Evolutionary conservation across 257 asterid species (phyloP).

Genomic region (Forsythia suspensa): DNA sequence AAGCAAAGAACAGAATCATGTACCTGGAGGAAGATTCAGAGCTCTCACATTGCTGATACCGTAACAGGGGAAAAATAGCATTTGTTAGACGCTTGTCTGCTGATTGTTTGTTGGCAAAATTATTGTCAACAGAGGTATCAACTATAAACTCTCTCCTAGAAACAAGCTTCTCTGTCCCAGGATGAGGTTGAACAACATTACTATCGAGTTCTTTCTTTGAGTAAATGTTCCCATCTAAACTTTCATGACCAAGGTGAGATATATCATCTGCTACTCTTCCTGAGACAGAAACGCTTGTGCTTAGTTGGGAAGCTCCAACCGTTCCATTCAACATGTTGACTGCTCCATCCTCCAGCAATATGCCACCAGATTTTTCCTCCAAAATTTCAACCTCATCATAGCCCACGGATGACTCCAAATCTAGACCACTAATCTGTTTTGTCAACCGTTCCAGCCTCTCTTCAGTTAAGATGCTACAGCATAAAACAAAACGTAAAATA

Average conservation of each 20-base stretch:
- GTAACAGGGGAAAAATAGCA: slow-evolving; percentile 57
- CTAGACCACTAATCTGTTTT: slow-evolving; percentile 65
- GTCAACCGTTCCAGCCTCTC: slow-evolving; percentile 90
- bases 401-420: slow-evolving; percentile 50
- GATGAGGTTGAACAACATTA: slow-evolving; percentile 34
- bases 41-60: slow-evolving; percentile 75
- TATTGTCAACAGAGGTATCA: slow-evolving; percentile 36
- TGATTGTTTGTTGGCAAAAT: slow-evolving; percentile 40
- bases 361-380: slow-evolving; percentile 49
- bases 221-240: slow-evolving; percentile 31
- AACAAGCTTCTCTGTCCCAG: slow-evolving; percentile 43
- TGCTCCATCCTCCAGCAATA: slow-evolving; percentile 41
- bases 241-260: slow-evolving; percentile 46
- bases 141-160: slow-evolving; percentile 37
- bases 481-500: slow-evolving; percentile 23
- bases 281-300: slow-evolving; percentile 35
- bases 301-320: slow-evolving; percentile 50
- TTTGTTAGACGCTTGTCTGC: slow-evolving; percentile 53
- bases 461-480: slow-evolving; percentile 78
- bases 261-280: slow-evolving; percentile 38
- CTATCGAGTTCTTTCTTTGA: slow-evolving; percentile 36
- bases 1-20: slow-evolving; percentile 17
- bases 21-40: slow-evolving; percentile 92
- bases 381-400: slow-evolving; percentile 40
- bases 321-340: slow-evolving; percentile 38